These are phyloP conservation scores for Physcomitrium patens DNA, from an alignment of 225 moss, liverwort and hornwort genomes.

Conservation along the genomic window DNA sequence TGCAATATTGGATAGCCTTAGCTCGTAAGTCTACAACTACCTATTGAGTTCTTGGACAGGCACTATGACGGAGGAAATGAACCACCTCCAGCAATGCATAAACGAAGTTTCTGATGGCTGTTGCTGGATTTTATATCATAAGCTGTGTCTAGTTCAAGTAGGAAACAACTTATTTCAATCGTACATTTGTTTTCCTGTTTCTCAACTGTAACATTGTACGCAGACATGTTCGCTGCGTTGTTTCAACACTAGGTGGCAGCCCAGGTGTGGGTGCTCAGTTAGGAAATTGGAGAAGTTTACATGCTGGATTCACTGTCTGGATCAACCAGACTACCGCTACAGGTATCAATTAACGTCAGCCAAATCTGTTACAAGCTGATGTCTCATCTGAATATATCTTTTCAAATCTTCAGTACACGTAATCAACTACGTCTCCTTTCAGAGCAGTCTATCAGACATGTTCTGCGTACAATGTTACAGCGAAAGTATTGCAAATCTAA, in stretches of 20 bases:
- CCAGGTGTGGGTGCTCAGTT: constrained; percentile 68
- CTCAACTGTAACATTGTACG: constrained; percentile 22
- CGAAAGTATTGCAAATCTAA: constrained; percentile 7
- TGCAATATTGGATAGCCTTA: constrained; percentile 73
- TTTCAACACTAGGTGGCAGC: constrained; percentile 75
- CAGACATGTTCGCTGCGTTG: constrained; percentile 94
- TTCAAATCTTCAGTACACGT: background rate
- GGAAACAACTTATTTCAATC: background rate
- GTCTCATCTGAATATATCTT: background rate
- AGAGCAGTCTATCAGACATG: background rate
- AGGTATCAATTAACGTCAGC: constrained; percentile 44
- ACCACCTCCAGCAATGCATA: background rate
- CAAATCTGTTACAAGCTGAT: background rate
- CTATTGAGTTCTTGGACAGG: constrained; percentile 1
- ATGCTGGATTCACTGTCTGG: constrained; percentile 94
- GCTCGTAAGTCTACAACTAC: constrained; percentile 64
- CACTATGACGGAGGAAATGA: background rate
- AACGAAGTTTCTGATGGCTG: constrained; percentile 13
- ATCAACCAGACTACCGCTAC: constrained; percentile 71
- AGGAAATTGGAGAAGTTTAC: constrained; percentile 79
- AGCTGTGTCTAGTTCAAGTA: background rate
- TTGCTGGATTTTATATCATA: constrained; percentile 10
- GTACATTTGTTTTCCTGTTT: constrained; percentile 2
- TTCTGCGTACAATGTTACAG: no score
- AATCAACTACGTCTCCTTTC: background rate